phyloP scores from a whole-genome alignment of 805 yeast species.

The Saccharomycopsis babjevae region DNA sequence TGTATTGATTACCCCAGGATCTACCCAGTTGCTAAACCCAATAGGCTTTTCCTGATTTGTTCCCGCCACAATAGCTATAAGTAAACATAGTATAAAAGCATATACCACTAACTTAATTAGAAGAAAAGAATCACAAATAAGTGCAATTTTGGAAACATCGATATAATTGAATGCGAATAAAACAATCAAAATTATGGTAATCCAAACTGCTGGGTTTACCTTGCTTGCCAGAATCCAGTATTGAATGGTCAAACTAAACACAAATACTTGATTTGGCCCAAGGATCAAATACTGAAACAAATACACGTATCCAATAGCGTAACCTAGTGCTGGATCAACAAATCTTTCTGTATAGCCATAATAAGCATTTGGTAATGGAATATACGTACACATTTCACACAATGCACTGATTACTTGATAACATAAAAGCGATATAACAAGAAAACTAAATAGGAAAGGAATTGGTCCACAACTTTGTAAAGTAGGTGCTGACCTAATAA shows the following conservation, averaged over 20 bases:
- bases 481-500: conserved; percentile 63
- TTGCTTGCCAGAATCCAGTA: conserved; percentile 37
- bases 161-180: conserved; percentile 40
- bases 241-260: conserved; percentile 43
- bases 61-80: conserved; percentile 34
- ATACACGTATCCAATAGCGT: conserved; percentile 51
- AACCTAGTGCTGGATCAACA: conserved; percentile 52
- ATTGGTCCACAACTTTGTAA: conserved; percentile 67
- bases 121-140: conserved; percentile 29
- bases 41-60: conserved; percentile 26
- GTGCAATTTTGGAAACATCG: conserved; percentile 41
- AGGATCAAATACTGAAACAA: conserved; percentile 43
- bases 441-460: conserved; percentile 48
- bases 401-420: conserved; percentile 26
- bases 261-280: conserved; percentile 42
- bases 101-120: conserved; percentile 30
- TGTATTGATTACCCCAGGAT: conserved; percentile 32
- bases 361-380: conserved; percentile 57
- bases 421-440: conserved; percentile 5
- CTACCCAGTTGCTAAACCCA: conserved; percentile 35
- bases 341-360: conserved; percentile 52
- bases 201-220: conserved; percentile 39
- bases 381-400: conserved; percentile 76
- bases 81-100: conserved; percentile 29
- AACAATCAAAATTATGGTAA: conserved; percentile 38